Base-by-base conservation (phyloP, 179 eudicot species). In the Sideroxylon spinosum region DNA sequence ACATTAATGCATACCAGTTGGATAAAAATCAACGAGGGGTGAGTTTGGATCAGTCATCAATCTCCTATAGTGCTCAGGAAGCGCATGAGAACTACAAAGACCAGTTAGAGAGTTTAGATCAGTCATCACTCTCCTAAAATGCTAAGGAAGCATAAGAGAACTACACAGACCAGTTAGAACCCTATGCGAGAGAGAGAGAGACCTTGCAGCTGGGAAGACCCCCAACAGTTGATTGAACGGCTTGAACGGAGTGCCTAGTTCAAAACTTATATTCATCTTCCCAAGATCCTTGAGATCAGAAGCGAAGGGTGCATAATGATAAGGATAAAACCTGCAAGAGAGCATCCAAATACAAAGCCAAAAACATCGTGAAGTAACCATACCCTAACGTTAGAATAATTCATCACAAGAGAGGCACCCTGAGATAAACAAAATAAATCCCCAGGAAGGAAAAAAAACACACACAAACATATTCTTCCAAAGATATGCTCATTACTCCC, bases 271-370 rank as follows among this genome's bases (percentile, higher is more conserved):
- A 84, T 91, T 81, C 84, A 93, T 79, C 77, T 85, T 71, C 25
- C 80, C 93, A 72, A 95, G 81, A 81, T 85, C 91, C 84, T 88
- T 93, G 72, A 95, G 88, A 83, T 95, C 99, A 50, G 99, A 95
- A 80, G 99, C 99, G 88, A 95, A 95, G 49, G 99, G 99, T 32
- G 99, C 99, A 90, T 95, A 95, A 89, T 95, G 98, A 78, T 95
- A 95, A 32, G 99, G 99, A 84, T 92, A 95, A 84, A 95, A 95
- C 99, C 99, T 95, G 89, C n/a, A 81, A 56, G 53, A 20, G 64
- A 52, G 19, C 44, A 12, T 0, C 37, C 8, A 9, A 28, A 32
- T 23, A 44, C 13, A 14, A n/a, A 29, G 44, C 44, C 44, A 37
- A 37, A 37, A 26, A 63, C 68, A 11, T 9, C 37, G 19, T 0